Conservation (phyloP, 2,329 filamentous ascomycete genomes). For the Rhexocercosporidium sp. region DNA sequence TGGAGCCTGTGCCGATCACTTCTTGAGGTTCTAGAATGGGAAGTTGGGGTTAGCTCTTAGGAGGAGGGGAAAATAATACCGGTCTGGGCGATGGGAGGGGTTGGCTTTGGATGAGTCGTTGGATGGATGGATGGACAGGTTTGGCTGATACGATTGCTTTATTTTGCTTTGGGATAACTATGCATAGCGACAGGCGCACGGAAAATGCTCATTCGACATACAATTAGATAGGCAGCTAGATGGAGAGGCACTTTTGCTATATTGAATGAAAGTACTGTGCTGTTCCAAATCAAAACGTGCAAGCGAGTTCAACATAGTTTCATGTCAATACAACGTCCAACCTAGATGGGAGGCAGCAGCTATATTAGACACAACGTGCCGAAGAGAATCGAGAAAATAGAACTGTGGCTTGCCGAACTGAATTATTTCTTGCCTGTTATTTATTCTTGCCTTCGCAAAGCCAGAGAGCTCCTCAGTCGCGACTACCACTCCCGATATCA, state of each 20-base stretch:
- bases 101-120: neutral
- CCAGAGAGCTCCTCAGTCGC: too few relatives aligned
- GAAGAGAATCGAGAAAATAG: too few relatives aligned
- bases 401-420: too few relatives aligned
- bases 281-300: too few relatives aligned
- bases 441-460: too few relatives aligned
- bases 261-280: too few relatives aligned
- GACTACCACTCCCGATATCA: too few relatives aligned
- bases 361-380: too few relatives aligned
- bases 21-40: neutral
- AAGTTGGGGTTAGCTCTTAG: neutral
- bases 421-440: too few relatives aligned
- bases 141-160: neutral
- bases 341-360: too few relatives aligned
- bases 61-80: neutral
- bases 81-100: neutral
- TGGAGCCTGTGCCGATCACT: neutral
- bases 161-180: neutral
- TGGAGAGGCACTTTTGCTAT: neutral
- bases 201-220: neutral
- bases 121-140: neutral
- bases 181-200: slow-evolving; percentile 24
- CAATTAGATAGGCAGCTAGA: neutral
- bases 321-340: too few relatives aligned
- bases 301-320: too few relatives aligned